Evolutionary conservation across 108 stramenopile genomes (phyloP), one percentile per base, ranked within the genome.

Genomic region (Chaetoceros tenuissimus): DNA sequence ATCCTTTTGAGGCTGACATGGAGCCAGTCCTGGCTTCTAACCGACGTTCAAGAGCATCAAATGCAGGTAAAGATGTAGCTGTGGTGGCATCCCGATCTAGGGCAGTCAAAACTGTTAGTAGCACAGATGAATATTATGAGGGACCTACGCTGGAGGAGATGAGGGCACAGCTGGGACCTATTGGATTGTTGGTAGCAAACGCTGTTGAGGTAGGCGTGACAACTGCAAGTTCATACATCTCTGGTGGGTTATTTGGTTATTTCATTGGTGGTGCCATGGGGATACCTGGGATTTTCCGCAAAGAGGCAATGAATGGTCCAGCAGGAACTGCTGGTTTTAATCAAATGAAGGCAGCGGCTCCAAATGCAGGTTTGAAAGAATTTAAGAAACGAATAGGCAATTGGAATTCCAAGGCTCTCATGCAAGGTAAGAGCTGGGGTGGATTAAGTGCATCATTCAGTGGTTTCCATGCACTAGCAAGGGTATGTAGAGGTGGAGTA

Each of bases 211-310:
- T 87, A 10, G 67, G 53, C 28, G 55, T 85, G 23, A 55, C 72
- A 19, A 81, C 75, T 22, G 8, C 62, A 0, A 53, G 80, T 19
- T 82, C 84, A 18, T 85, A 77, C 57, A 40, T 72, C 18, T 57
- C 65, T 1, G 89, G 89, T 8, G 84, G 67, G 55, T 21, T 82
- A 2, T 44, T 71, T 8, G 89, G 85, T 21, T 85, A 78, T 46
- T 2, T 81, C 7, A 31, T 74, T 1, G 85, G 85, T 29, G 60
- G 67, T 0, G 43, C 87, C 0, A 60, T 79, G 24, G 75, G 69
- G 53, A 24, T 71, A 2, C 87, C 87, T 20, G 40, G 73, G 31
- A 28, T 25, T 69, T 29, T 65, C 69, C 31, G 63, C 57, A 40
- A 40, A 72, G 13, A 13, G 72, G 26, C 58, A 67, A 31, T 46